Evolutionary conservation across 805 yeast species (phyloP), one percentile per base, ranked within the genome.

Genomic region (Ogataea methylovora): DNA sequence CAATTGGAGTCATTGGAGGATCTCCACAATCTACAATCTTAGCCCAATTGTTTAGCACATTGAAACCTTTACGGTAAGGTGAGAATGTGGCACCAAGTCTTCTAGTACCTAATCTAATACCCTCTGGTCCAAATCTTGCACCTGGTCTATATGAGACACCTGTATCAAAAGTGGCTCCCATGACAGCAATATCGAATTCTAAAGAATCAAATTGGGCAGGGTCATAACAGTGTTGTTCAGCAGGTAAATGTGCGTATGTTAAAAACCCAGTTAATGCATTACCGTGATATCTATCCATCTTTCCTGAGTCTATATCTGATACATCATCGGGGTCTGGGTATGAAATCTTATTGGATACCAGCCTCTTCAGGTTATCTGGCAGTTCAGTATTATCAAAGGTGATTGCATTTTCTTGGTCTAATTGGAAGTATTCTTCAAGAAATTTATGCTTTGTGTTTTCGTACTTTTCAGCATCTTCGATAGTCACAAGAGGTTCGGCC

Each of bases 151-250:
- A 72, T 0, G 73, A 61, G 2, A 65, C 67, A 1, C 76, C 75
- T 1, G 76, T 71, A 41, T 73, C 79, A 39, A 69, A 72, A 1
- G 76, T 74, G 1, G 77, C 77, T 2, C 79, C 79, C 11, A 71
- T 65, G 19, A 72, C 60, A 2, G 75, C 77, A 27, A 72, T 65
- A 43, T 72, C 79, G 29, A 52, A 46, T 18, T 44, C 39, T 12
- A 41, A 15, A 3, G 37, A 38, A 4, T 28, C 39, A 26, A 23
- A 23, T 2, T 34, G 26, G 2, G 27, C 30, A 5, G 43, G 29
- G 18, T 44, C 45, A 30, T 42, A 46, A 30, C 51, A 44, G 2
- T 36, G 36, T 3, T 24, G 22, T 26, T 43, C 45, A 13, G 39
- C 20, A 6, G 43, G 45, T 16, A 39, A 34, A 29, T 46, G 50